Conservation (phyloP, 2,329 filamentous ascomycete genomes). For the Juglanconis oblonga region DNA sequence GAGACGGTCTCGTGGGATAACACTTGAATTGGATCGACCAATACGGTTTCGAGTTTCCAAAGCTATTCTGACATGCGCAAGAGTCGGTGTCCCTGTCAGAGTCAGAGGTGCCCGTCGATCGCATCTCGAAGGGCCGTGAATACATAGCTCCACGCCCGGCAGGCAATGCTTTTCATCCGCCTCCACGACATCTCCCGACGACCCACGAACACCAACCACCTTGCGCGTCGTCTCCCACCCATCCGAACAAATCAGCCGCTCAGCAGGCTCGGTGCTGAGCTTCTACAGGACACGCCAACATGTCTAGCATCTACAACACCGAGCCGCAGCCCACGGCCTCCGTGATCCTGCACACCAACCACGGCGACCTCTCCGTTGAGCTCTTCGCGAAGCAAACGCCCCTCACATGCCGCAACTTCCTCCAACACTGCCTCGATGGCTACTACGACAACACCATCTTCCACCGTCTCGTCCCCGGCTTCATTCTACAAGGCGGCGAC, state of each 20-base stretch:
- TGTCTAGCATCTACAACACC: conserved; percentile 91
- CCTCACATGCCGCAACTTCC: conserved; percentile 88
- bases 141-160: not conserved
- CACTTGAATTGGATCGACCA: too few relatives aligned
- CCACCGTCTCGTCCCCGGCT: conserved; percentile 86
- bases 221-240: not conserved
- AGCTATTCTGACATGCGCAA: too few relatives aligned
- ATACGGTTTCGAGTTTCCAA: too few relatives aligned
- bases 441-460: conserved; percentile 95
- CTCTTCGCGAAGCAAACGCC: conserved; percentile 95
- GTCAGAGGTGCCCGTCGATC: too few relatives aligned
- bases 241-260: not conserved
- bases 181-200: not conserved
- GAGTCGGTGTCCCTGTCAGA: too few relatives aligned
- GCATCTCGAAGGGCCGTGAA: not conserved
- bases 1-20: too few relatives aligned
- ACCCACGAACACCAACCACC: not conserved
- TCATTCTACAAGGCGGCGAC: conserved; percentile 92
- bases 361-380: conserved; percentile 85
- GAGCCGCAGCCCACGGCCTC: conserved; percentile 93
- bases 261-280: not conserved
- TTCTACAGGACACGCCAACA: conserved; percentile 35
- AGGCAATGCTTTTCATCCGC: not conserved
- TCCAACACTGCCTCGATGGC: conserved; percentile 90
- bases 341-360: conserved; percentile 83